These are phyloP conservation scores for Phaeophleospora eucalypticola DNA, from an alignment of 2,329 filamentous ascomycete species.

Conservation along the genomic window DNA sequence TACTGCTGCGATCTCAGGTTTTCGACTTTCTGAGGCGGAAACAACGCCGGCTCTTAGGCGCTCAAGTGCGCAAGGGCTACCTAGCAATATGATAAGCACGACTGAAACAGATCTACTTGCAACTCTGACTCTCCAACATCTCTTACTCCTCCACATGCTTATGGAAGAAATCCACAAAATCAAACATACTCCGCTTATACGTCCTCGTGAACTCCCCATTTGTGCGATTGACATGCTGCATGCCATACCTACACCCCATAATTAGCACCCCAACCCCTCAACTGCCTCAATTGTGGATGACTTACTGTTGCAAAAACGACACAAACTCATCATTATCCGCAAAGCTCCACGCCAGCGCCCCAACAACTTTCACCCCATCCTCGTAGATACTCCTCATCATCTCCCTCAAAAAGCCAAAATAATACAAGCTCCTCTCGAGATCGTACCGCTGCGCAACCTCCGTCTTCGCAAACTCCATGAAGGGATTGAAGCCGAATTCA, in stretches of 20 bases:
- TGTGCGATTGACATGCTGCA: slow-evolving; percentile 39
- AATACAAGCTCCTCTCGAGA: slow-evolving; percentile 31
- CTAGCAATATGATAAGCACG: too few species aligned
- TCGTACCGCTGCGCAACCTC: slow-evolving; percentile 45
- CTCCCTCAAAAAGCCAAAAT: slow-evolving; percentile 32
- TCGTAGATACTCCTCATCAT: slow-evolving; percentile 32
- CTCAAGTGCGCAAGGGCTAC: too few species aligned
- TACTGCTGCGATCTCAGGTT: too few species aligned
- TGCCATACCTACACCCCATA: slow-evolving; percentile 34
- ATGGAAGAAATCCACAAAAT: slow-evolving; percentile 35
- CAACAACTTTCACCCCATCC: slow-evolving; percentile 36
- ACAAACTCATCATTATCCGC: slow-evolving; percentile 35
- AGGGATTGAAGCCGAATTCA: slow-evolving; percentile 41
- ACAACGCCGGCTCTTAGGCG: too few species aligned
- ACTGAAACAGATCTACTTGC: too few species aligned
- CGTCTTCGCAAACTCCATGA: slow-evolving; percentile 42
- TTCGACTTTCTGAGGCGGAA: too few species aligned
- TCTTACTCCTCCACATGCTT: slow-evolving; percentile 19
- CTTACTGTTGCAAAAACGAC: slow-evolving; percentile 3
- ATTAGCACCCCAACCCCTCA: slow-evolving; percentile 39
- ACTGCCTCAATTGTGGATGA: not conserved
- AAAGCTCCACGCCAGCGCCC: slow-evolving; percentile 35
- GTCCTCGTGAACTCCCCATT: slow-evolving; percentile 34
- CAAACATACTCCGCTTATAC: slow-evolving; percentile 39
- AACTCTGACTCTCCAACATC: too few species aligned